Evolutionary conservation across 2,329 filamentous ascomycete genomes (phyloP).

Genomic region (Aspergillus vadensis): DNA sequence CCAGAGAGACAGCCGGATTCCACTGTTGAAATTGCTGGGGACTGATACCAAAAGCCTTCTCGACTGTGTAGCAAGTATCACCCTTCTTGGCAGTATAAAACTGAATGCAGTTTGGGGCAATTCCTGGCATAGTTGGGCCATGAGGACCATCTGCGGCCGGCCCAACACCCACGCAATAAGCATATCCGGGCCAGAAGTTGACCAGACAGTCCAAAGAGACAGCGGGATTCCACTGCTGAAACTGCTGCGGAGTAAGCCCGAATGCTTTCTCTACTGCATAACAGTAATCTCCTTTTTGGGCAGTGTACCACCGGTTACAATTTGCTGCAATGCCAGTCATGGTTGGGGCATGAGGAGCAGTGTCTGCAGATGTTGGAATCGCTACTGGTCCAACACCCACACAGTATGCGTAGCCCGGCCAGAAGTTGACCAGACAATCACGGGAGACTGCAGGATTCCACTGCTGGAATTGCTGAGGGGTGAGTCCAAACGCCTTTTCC

Average conservation of each 20-base stretch:
- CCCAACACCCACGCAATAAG: slow-evolving; percentile 18
- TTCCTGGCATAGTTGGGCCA: slow-evolving; percentile 11
- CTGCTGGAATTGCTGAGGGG: slow-evolving; percentile 8
- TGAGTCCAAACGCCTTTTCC: slow-evolving; percentile 4
- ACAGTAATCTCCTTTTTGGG: slow-evolving; percentile 14
- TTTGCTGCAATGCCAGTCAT: slow-evolving; percentile 10
- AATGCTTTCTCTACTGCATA: background rate
- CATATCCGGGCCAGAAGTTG: slow-evolving; percentile 14
- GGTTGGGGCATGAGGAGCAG: slow-evolving; percentile 3
- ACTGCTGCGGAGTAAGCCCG: slow-evolving; percentile 8
- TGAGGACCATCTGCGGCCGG: background rate
- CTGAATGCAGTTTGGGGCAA: slow-evolving; percentile 9
- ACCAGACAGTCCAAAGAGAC: slow-evolving; percentile 11
- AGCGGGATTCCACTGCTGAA: slow-evolving; percentile 12
- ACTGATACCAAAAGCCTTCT: slow-evolving; percentile 2
- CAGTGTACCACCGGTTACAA: slow-evolving; percentile 16
- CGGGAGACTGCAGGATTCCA: slow-evolving; percentile 14
- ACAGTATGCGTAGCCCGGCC: slow-evolving; percentile 15
- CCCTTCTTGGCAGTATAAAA: slow-evolving; percentile 16
- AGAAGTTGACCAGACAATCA: slow-evolving; percentile 14
- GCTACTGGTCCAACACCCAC: slow-evolving; percentile 10
- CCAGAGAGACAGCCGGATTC: slow-evolving; percentile 11
- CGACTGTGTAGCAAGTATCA: slow-evolving; percentile 11
- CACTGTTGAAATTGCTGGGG: slow-evolving; percentile 13
- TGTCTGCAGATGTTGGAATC: background rate